Base-by-base conservation (phyloP, 176 grass and related monocot species). In the Areca catechu region DNA sequence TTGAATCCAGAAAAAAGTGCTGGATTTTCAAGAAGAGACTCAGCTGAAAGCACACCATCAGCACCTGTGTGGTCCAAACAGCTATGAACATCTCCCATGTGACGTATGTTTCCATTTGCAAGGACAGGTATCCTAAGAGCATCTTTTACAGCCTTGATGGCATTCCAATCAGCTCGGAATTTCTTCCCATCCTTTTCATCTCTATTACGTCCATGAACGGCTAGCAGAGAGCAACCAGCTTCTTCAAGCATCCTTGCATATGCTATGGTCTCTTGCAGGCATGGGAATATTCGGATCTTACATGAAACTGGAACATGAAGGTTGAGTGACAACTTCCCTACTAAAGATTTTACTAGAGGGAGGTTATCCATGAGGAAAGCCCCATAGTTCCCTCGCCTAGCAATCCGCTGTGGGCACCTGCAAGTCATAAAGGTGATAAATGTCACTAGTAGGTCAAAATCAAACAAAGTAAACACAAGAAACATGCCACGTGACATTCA, bases 361-460 rank as follows among this genome's bases (percentile, higher is more conserved):
- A 88, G 93, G 65, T 91, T 92, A 24, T 98, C 84, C 93, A 98
- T 98, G 71, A 98, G 81, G 78, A 98, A 98, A 20, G 93, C 93
- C 24, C 93, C 93, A 50, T 98, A 98, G 56, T 98, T 79, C 0
- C 93, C 93, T 28, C 93, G 75, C 54, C 87, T 92, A 9, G 93
- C 93, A 71, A 98, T 92, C 17, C 93, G 73, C 62, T 98, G 93
- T 1, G 93, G 93, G 34, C 93, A 98, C 57, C 93, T 98, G 78
- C 76, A 80, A 57, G 24, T 65, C 10, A 43, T 43, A 55, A 67
- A 43, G 12, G 23, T 7, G 53, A 58, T 37, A 9, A 20, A 15
- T 37, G 9, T 37, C 30, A 37, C 30, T 37, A 37, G 9, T 37
- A 37, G 34, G 10, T 43, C 34, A 43, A 43, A 43, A 43, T 12